phyloP scores from a whole-genome alignment of 176 grass and related monocot genomes.

The Oryza officinalis region DNA sequence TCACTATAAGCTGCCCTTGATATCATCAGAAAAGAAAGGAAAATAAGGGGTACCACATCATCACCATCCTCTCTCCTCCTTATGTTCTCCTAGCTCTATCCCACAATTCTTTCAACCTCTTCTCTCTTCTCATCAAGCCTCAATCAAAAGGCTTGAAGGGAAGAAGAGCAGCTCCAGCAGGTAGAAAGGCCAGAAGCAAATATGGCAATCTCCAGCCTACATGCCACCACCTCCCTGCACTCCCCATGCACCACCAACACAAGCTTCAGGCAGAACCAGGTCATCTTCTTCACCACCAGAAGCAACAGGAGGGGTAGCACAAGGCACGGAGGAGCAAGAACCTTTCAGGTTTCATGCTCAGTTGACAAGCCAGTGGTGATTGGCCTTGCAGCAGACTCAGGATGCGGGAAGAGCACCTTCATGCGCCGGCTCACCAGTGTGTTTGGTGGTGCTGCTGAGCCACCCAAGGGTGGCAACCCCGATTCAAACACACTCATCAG shows the following conservation, averaged over 20 bases:
- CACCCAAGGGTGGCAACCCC: slow-evolving; percentile 80
- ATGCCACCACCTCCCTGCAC: slow-evolving; percentile 64
- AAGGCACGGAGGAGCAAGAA: slow-evolving; percentile 43
- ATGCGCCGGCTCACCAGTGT: slow-evolving; percentile 94
- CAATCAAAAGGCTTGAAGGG: slow-evolving; percentile 48
- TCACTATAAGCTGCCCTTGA: slow-evolving; percentile 42
- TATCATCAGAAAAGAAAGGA: slow-evolving; percentile 54
- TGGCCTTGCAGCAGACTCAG: slow-evolving; percentile 88
- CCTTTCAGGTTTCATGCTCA: slow-evolving; percentile 69
- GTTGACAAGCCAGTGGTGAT: slow-evolving; percentile 74
- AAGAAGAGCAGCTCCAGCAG: slow-evolving; percentile 40
- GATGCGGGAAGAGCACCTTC: slow-evolving; percentile 93
- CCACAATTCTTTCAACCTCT: slow-evolving; percentile 40
- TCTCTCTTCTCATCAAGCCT: slow-evolving; percentile 53
- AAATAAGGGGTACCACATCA: slow-evolving; percentile 47
- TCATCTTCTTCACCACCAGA: slow-evolving; percentile 59
- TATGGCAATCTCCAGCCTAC: slow-evolving; percentile 79
- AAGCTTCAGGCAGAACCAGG: slow-evolving; percentile 53
- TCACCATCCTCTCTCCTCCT: slow-evolving; percentile 40
- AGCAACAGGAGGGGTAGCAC: slow-evolving; percentile 42
- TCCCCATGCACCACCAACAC: slow-evolving; percentile 63
- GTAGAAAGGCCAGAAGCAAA: slow-evolving; percentile 18
- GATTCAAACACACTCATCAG: slow-evolving; percentile 94
- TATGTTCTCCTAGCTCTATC: slow-evolving; percentile 43
- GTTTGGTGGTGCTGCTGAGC: slow-evolving; percentile 79